Conservation (phyloP, 2,329 filamentous ascomycete genomes). For the Seiridium unicorne region DNA sequence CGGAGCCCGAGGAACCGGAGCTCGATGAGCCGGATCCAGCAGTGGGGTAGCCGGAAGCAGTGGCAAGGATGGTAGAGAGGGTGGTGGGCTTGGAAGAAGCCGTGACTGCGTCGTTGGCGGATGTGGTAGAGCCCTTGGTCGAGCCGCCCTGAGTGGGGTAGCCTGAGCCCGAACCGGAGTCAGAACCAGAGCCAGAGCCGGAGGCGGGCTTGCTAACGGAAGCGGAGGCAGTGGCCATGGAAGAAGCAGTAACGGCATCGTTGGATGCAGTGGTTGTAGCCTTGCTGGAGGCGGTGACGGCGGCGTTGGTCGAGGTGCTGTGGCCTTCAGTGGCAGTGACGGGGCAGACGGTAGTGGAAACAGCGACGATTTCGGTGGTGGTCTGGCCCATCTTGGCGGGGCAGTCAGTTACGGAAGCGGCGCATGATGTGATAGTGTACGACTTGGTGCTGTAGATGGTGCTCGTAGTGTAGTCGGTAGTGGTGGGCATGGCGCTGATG, state of each 20-base stretch:
- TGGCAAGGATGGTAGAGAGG: neutral
- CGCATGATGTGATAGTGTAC: constrained; percentile 32
- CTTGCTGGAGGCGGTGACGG: neutral
- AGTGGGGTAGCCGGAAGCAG: neutral
- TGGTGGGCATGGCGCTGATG: neutral
- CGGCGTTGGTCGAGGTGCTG: too few species aligned
- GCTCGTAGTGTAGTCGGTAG: neutral
- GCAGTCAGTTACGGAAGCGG: constrained; percentile 33
- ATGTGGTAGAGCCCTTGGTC: neutral
- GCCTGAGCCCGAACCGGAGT: neutral
- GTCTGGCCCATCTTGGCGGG: constrained; percentile 36
- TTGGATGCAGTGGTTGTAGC: neutral
- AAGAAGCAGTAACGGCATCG: neutral
- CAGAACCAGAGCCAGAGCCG: neutral
- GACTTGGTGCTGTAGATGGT: constrained; percentile 21
- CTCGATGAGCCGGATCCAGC: neutral
- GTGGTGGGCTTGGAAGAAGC: neutral
- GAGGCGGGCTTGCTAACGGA: neutral
- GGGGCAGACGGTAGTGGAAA: constrained; percentile 47
- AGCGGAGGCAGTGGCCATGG: neutral
- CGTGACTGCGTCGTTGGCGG: neutral
- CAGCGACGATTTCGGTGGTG: constrained; percentile 37
- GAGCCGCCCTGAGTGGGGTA: neutral
- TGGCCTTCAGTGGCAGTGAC: constrained; percentile 24
- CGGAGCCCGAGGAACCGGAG: too few species aligned